Base-by-base conservation (phyloP, 768 basidiomycete genomes). In the Xanthoconium stramineum region DNA sequence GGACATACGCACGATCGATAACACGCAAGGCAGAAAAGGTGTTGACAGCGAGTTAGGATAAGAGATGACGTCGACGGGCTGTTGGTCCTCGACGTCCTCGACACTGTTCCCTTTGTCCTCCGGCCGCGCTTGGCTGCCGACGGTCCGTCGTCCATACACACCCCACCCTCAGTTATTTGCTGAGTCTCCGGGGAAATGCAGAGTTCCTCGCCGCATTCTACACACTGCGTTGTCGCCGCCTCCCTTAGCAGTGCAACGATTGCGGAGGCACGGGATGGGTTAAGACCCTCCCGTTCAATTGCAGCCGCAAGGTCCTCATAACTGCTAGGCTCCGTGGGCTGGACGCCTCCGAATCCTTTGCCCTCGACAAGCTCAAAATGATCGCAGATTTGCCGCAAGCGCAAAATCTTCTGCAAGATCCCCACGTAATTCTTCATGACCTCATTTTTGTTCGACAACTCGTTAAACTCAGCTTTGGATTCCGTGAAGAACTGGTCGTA, bases 401-500 rank as follows among this genome's bases (percentile, higher is more conserved):
- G 91, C 50, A 99, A 78, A 55, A 98, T 91, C 78, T 95, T 94
- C 73, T 98, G 96, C 62, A 99, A 73, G 65, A 99, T 96, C 52
- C 94, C 93, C 61, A 97, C 97, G 68, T 96, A 97, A 69, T 97
- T 98, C 82, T 97, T 97, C 88, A 95, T 91, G 51, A 97, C 88
- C 70, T 94, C 89, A 64, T 95, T 93, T 72, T 89, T 91, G 71
- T 85, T 79, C 32, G 89, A 84, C 61, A 98, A 78, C 66, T 91
- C 86, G 58, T 84, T 85, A 71, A 98, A 98, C 73, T 95, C 91
- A 46, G 91, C 89, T 74, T 94, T 94, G 52, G 91, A 94, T 66
- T 92, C 91, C 54, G 79, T 80, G 75, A 92, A 95, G 71, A 94
- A 94, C 51, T 83, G 84, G 64, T 94, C 83, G 73, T 99, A 99